Percentiles rank a stretch among this genome's conserved stretches.
Evolutionary conservation across 768 basidiomycete genomes (phyloP).

Genomic region (Termitomyces sp.): DNA sequence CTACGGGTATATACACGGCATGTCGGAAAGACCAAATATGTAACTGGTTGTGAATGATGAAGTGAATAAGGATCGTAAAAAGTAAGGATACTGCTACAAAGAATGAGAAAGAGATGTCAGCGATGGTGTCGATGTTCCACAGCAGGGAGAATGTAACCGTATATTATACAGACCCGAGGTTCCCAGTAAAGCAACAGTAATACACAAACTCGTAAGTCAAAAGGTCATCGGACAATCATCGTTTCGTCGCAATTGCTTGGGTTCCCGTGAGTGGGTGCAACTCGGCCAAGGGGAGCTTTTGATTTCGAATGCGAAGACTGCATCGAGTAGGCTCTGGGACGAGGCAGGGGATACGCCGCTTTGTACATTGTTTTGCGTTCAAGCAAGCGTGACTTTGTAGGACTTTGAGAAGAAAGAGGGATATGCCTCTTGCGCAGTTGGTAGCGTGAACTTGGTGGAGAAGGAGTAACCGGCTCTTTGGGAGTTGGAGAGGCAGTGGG

Average conservation of each 20-base stretch:
- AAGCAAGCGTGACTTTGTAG: conserved; percentile 9
- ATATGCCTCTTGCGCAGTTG: conserved; percentile 27
- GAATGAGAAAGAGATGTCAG: not conserved
- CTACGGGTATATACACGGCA: not conserved
- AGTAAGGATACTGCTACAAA: not conserved
- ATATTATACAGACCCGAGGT: conserved; percentile 7
- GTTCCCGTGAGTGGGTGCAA: conserved; percentile 12
- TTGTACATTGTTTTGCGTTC: conserved; percentile 11
- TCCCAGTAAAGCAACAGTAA: not conserved
- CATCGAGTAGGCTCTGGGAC: conserved; percentile 9
- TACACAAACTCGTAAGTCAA: not conserved
- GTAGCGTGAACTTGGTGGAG: conserved; percentile 20
- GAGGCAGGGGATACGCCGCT: conserved; percentile 4
- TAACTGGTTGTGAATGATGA: not conserved
- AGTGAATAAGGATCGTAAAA: not conserved
- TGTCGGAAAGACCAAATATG: not conserved
- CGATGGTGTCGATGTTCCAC: conserved; percentile 1
- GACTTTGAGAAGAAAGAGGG: conserved; percentile 13
- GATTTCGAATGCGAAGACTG: conserved; percentile 11
- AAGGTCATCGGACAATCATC: conserved; percentile 3
- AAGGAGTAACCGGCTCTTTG: conserved; percentile 6
- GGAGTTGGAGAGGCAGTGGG: conserved; percentile 12
- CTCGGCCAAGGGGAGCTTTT: conserved; percentile 15
- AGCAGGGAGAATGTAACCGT: not conserved
- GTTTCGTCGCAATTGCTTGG: conserved; percentile 4